Evolutionary conservation across 306 rosid species (phyloP).

Genomic region (Begonia fuchsioides): DNA sequence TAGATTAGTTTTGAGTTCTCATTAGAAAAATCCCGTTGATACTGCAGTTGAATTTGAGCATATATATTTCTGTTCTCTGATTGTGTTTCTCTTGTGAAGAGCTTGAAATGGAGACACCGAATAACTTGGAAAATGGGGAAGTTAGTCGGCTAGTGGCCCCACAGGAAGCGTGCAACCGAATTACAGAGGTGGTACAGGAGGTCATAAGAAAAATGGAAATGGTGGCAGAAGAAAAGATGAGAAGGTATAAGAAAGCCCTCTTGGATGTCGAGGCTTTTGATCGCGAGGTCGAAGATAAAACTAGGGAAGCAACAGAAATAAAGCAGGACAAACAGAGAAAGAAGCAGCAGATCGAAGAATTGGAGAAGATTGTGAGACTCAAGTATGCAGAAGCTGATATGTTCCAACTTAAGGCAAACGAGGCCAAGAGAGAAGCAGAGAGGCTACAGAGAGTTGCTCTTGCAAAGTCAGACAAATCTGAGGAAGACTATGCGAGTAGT

Average conservation of each 20-base stretch:
- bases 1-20: no score
- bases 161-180: conserved; percentile 88
- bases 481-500: conserved; percentile 86
- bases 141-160: conserved; percentile 79
- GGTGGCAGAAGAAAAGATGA: conserved; percentile 97
- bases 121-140: conserved; percentile 70
- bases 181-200: conserved; percentile 91
- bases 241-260: conserved; percentile 87
- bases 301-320: conserved; percentile 69
- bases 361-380: conserved; percentile 92
- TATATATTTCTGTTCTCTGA: conserved; percentile 10
- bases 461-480: conserved; percentile 90
- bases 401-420: conserved; percentile 90
- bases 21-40: no score
- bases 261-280: conserved; percentile 73
- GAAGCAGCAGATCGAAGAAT: conserved; percentile 77
- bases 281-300: conserved; percentile 76
- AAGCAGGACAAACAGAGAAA: conserved; percentile 71
- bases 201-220: conserved; percentile 91
- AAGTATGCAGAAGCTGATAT: conserved; percentile 91
- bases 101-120: conserved; percentile 67
- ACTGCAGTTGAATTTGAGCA: no score
- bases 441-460: conserved; percentile 85
- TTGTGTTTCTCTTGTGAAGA: conserved; percentile 27
- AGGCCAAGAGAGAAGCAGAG: conserved; percentile 92